These are phyloP conservation scores for Mycocentrospora acerina DNA, from an alignment of 2,329 filamentous ascomycete species.

Conservation along the genomic window DNA sequence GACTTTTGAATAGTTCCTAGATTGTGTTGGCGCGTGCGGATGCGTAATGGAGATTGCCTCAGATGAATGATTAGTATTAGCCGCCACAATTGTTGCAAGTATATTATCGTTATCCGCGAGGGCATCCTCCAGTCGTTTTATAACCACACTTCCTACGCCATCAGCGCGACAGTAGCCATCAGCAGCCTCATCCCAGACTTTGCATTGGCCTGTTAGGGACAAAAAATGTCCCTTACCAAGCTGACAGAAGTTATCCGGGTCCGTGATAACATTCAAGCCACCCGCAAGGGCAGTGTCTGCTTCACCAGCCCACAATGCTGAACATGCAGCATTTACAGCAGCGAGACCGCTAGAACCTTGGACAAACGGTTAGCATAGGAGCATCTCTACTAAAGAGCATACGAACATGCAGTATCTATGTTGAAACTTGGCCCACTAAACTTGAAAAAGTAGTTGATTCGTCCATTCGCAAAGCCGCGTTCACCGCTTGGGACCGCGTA, in stretches of 20 bases:
- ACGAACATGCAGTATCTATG: slow-evolving; percentile 40
- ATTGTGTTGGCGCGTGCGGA: slow-evolving; percentile 22
- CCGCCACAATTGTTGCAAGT: slow-evolving; percentile 30
- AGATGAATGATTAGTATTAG: slow-evolving; percentile 47
- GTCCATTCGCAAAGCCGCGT: slow-evolving; percentile 54
- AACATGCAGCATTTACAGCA: slow-evolving; percentile 27
- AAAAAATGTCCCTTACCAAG: slow-evolving; percentile 22
- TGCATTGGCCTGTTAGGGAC: slow-evolving; percentile 29
- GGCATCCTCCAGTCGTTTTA: slow-evolving; percentile 40
- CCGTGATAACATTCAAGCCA: slow-evolving; percentile 22
- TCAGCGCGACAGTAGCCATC: slow-evolving; percentile 43
- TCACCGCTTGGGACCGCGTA: slow-evolving; percentile 56
- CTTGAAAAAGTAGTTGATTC: slow-evolving; percentile 44
- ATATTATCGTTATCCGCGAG: slow-evolving; percentile 39
- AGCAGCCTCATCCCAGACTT: slow-evolving; percentile 34
- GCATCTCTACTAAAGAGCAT: too few relatives aligned
- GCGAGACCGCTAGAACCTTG: slow-evolving; percentile 35
- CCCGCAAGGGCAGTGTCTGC: slow-evolving; percentile 23
- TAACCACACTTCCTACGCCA: slow-evolving; percentile 26
- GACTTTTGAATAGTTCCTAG: slow-evolving; percentile 9
- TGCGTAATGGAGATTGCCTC: slow-evolving; percentile 27
- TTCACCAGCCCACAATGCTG: slow-evolving; percentile 31
- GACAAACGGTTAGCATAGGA: too few relatives aligned
- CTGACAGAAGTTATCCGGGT: slow-evolving; percentile 30
- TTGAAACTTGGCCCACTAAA: slow-evolving; percentile 46